Conservation (phyloP, 192 early-diverging fungal species). For the Neocallimastix lanati region DNA sequence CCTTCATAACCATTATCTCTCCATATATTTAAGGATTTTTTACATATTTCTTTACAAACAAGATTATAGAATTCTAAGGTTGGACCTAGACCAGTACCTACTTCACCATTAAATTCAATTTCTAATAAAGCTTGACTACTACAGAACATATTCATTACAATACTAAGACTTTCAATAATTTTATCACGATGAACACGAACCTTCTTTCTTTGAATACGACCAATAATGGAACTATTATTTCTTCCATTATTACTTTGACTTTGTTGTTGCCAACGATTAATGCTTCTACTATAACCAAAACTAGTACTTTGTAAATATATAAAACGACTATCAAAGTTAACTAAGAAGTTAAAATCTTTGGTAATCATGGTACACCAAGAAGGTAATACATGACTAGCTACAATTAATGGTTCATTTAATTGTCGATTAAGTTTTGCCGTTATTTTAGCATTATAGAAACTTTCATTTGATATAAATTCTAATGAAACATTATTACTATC, state of each 20-base stretch:
- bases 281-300: constrained; percentile 70
- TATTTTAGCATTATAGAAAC: constrained; percentile 65
- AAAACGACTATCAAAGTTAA: constrained; percentile 65
- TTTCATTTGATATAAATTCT: background rate
- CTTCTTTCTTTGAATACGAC: constrained; percentile 66
- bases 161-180: constrained; percentile 66
- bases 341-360: constrained; percentile 50
- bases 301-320: constrained; percentile 62
- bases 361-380: constrained; percentile 49
- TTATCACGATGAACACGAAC: constrained; percentile 60
- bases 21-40: constrained; percentile 45
- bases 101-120: constrained; percentile 87
- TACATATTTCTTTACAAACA: constrained; percentile 55
- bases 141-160: constrained; percentile 72
- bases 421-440: constrained; percentile 72
- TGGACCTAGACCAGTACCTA: constrained; percentile 76
- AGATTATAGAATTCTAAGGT: constrained; percentile 81
- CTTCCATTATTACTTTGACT: background rate
- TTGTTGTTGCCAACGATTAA: constrained; percentile 45
- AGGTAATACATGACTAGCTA: constrained; percentile 62
- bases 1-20: constrained; percentile 20
- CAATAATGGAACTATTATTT: constrained; percentile 29
- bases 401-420: constrained; percentile 73
- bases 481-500: background rate
- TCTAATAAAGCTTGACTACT: constrained; percentile 52